A percentile compares a stretch with the other conserved stretches of the same genome.
Evolutionary conservation across 2,329 filamentous ascomycete species (phyloP).

Genomic region (Chalaropsis ovoidea): DNA sequence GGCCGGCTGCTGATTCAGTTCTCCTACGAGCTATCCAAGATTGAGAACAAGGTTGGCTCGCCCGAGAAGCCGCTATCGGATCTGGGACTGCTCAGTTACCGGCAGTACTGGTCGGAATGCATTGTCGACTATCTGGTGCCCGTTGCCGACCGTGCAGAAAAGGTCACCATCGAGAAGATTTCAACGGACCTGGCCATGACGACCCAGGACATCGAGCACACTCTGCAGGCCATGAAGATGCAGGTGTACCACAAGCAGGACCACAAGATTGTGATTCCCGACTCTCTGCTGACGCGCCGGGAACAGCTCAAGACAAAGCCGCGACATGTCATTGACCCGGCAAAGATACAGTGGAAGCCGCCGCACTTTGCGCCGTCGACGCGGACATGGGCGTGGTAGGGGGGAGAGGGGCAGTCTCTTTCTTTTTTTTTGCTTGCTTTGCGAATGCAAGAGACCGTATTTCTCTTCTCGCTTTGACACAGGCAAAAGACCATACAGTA

Average conservation of each 20-base stretch:
- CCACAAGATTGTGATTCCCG: conserved; percentile 88
- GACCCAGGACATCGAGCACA: conserved; percentile 92
- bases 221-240: conserved; percentile 87
- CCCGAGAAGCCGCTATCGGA: conserved; percentile 95
- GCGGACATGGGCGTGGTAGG: conserved; percentile 91
- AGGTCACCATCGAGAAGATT: conserved; percentile 76
- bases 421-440: not conserved
- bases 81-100: conserved; percentile 82
- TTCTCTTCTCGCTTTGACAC: not conserved
- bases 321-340: conserved; percentile 64
- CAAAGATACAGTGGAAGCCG: conserved; percentile 84
- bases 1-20: conserved; percentile 91
- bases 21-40: conserved; percentile 91
- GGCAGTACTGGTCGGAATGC: conserved; percentile 95
- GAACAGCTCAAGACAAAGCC: conserved; percentile 74
- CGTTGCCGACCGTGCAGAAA: conserved; percentile 55
- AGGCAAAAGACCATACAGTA: not conserved
- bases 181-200: conserved; percentile 80
- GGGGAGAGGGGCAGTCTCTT: not conserved
- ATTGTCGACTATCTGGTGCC: conserved; percentile 79
- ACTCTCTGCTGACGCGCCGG: conserved; percentile 66
- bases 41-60: conserved; percentile 88
- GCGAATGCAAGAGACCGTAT: not conserved
- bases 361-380: conserved; percentile 85
- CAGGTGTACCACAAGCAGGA: conserved; percentile 91